Evolutionary conservation across 345 rosid species (phyloP), one percentile per base, ranked within the genome.

Genomic region (Nasturtium officinale): DNA sequence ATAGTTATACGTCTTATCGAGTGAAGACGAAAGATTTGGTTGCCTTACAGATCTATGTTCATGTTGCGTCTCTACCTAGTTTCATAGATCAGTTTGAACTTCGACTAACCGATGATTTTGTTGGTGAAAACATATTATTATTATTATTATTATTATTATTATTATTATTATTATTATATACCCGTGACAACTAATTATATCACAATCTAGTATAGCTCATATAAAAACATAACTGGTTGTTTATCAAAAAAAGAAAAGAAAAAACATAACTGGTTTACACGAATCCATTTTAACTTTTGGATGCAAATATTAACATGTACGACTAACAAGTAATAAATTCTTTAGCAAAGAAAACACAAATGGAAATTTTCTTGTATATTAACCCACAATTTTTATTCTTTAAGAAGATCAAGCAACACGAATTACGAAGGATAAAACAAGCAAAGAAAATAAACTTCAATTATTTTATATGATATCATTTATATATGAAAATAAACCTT

Each of bases 11-110:
- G 61, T 66, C 66, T 74, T 48, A 38, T 64, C 52, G 48, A 26
- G 46, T 35, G 50, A 74, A 57, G 60, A 47, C 42, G 77, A 57
- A 65, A 65, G 21, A 65, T 65, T 47, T 65, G 42, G 62, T 43
- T 63, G 28, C 61, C 23, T 18, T 72, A 9, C 17, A 18, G 16
- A 70, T 72, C 62, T 35, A n/a, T n/a, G n/a, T n/a, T n/a, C 2
- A 60, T 52, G 38, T 62, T 62, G 48, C 77, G 58, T 73, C 30
- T 73, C 16, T 45, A n/a, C 20, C 9, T 10, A 23, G 10, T 54
- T 38, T 54, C 64, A 32, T 7, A n/a, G n/a, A 30, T 15, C 21
- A 45, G 64, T 54, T 26, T 61, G 30, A 50, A 52, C 16, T 72
- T 40, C 54, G 17, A 53, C 45, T 52, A 16, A 7, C 17, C 57